Evolutionary conservation across 768 basidiomycete species (phyloP), one percentile per base, ranked within the genome.

Genomic region (Mycena epipterygia): DNA sequence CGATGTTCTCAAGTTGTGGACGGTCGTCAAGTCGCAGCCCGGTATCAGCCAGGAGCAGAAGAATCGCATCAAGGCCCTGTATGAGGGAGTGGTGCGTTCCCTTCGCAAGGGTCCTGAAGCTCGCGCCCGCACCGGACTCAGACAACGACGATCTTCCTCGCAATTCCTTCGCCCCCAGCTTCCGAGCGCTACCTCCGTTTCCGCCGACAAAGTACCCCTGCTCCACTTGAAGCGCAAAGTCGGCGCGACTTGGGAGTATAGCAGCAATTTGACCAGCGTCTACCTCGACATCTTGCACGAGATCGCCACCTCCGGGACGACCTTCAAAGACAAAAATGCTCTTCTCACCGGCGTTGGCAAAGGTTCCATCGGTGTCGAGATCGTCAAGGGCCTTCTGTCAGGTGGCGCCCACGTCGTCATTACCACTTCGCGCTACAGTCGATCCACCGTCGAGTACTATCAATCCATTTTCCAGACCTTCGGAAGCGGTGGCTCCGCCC

Each of bases 291-390:
- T 99, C 74, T 87, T 99, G 37, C 95, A 97, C 78, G 98, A 99
- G 82, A 99, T 99, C 75, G 98, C 98, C 7, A 98, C 98, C 0
- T 96, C 97, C 6, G 98, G 98, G 16, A 98, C 97, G 1, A 97
- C 96, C 1, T 99, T 99, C 89, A 94, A 97, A 81, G 97, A 97
- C 86, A 99, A 99, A 89, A 99, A 99, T 76, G 98, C 98, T 3
- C 89, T 99, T 21, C 88, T 99, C 33, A 99, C 98, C 37, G 98
- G 98, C 77, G 98, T 99, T 60, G 98, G 98, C 58, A 97, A 96
- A 78, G 97, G 96, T 16, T 98, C 96, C 5, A 99, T 99, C 74
- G 98, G 98, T 67, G 94, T 98, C 57, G 98, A 99, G 82, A 94
- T 99, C 71, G 87, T 99, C 72, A 99, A 98, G 81, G 98, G 98